Base-by-base conservation (phyloP, 192 early-diverging fungal genomes). In the Umbelopsis isabellina region DNA sequence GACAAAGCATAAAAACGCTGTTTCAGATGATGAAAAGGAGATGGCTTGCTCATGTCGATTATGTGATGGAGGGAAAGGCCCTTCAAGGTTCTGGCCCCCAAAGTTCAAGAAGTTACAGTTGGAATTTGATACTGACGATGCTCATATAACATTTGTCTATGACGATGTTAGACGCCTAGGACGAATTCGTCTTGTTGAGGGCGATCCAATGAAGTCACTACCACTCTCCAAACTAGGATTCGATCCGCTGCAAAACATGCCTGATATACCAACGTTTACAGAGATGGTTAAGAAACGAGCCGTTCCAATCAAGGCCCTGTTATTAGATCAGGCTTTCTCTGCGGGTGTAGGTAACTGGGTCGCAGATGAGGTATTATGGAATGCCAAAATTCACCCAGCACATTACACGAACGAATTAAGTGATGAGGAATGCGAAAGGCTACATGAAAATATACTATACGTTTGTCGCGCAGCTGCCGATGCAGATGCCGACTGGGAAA, bases 261-360 rank as follows among this genome's bases (percentile, higher is more conserved):
- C 91, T 0, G 22, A 27, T 0, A 23, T 82, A 12, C 74, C 79
- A 2, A 77, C 52, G 0, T 96, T 94, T 73, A 45, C 35, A 23
- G 49, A 51, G 8, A 13, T 74, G 22, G 71, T 91, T 0, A 23
- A 23, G 10, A 69, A 68, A 47, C 75, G 89, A 16, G 72, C 70
- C 1, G 71, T 79, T 22, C 85, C 90, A 0, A 86, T 96, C 69
- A 96, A 96, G 67, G 79, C 89, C 0, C 71, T 94, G 46, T 75
- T 96, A 25, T 82, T 96, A 16, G 88, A 93, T 50, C 94, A 95
- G 55, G 47, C 74, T 8, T 92, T 96, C 67, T 87, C 84, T 0
- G 91, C 92, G 0, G 94, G 94, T 4, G 84, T 95, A 3, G 94
- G 93, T 0, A 95, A 95, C 77, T 95, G 93, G 93, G 80, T 95